Evolutionary conservation across 116 monocot species (phyloP).

Genomic region (Posidonia oceanica): DNA sequence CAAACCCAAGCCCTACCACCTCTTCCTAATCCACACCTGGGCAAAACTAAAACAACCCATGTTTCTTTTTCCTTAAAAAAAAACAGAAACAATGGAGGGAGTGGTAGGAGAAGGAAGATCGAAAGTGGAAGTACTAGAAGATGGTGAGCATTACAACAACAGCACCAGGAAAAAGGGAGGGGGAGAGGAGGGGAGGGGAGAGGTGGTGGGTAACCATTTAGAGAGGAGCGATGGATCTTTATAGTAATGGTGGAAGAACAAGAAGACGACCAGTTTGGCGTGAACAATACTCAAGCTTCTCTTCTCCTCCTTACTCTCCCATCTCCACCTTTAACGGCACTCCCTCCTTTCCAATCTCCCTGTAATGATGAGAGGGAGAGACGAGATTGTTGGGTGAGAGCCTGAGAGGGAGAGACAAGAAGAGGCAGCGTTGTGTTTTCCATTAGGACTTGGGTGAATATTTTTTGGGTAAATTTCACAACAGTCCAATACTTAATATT

Average conservation of each 20-base stretch:
- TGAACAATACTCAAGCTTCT: constrained; percentile 13
- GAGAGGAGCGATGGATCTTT: constrained; percentile 6
- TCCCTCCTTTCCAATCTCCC: neutral
- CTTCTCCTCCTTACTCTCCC: neutral
- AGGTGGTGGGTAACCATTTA: neutral
- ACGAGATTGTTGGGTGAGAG: too few species aligned
- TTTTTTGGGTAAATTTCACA: too few species aligned
- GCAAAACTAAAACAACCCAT: constrained; percentile 6
- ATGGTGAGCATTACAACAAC: too few species aligned
- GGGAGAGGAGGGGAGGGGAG: neutral
- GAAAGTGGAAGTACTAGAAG: too few species aligned
- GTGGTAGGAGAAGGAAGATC: too few species aligned
- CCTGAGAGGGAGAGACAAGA: too few species aligned
- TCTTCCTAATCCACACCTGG: neutral
- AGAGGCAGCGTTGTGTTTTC: too few species aligned
- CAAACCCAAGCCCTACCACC: neutral
- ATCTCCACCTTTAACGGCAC: constrained; percentile 10
- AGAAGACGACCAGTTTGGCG: constrained; percentile 6
- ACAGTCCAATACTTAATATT: too few species aligned
- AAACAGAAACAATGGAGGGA: neutral
- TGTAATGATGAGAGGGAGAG: too few species aligned
- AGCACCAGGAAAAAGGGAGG: neutral
- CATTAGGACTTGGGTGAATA: too few species aligned
- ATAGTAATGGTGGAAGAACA: constrained; percentile 7
- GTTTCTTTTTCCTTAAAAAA: neutral